Percentiles rank a stretch among this genome's conserved stretches.
Conservation (phyloP, 345 rosid genomes). For the Turritis glabra region DNA sequence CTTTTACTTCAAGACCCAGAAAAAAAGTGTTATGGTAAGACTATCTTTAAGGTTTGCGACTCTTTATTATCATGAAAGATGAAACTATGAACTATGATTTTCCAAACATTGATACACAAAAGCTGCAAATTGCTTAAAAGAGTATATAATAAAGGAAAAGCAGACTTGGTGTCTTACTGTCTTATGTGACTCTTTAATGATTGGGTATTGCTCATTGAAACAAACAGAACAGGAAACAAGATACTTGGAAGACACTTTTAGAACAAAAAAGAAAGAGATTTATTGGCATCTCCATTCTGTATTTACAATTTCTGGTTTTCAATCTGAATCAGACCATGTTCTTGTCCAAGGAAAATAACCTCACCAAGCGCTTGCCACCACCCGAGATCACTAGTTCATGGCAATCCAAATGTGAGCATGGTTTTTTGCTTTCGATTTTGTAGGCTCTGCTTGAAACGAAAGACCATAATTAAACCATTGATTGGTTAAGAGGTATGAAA, state of each 20-base stretch:
- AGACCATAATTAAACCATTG: neutral
- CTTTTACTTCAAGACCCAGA: neutral
- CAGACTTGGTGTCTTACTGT: constrained; percentile 24
- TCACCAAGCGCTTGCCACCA: constrained; percentile 25
- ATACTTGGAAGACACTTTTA: neutral
- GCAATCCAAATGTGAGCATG: constrained; percentile 24
- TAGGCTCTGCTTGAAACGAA: constrained; percentile 24
- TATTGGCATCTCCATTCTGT: constrained; percentile 30
- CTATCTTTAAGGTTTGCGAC: neutral
- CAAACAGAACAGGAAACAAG: constrained; percentile 28
- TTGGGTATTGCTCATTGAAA: constrained; percentile 10
- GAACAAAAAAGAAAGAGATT: constrained; percentile 6
- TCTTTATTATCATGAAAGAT: neutral
- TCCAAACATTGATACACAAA: neutral
- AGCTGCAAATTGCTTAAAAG: constrained; percentile 9
- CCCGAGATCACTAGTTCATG: constrained; percentile 20
- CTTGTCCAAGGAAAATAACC: constrained; percentile 19
- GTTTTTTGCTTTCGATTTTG: neutral
- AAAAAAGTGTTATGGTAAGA: neutral
- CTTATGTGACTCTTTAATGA: constrained; percentile 4
- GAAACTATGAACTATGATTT: neutral
- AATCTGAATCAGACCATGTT: constrained; percentile 28
- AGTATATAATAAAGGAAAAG: neutral
- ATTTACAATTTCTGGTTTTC: constrained; percentile 32
- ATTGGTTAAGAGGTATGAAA: neutral